phyloP scores from a whole-genome alignment of 495 filamentous ascomycete genomes.

The Melanomma pulvis-pyrius region DNA sequence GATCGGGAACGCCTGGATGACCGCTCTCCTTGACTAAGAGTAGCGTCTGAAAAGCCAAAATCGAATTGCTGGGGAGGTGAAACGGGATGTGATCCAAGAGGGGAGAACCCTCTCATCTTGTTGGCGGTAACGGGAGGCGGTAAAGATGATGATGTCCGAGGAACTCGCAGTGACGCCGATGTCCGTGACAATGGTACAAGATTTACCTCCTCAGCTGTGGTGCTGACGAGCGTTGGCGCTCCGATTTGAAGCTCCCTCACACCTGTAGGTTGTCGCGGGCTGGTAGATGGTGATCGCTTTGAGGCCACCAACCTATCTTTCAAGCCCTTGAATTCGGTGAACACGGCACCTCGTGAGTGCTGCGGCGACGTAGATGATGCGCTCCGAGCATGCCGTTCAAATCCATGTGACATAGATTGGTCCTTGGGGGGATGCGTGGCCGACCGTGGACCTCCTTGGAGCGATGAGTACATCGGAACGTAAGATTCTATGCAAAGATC shows the following conservation, averaged over 20 bases:
- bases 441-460: constrained; percentile 8
- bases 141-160: constrained; percentile 4
- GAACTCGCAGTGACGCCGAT: constrained; percentile 5
- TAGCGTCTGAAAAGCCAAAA: constrained; percentile 9
- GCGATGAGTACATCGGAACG: constrained; percentile 6
- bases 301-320: constrained; percentile 14
- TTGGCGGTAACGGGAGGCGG: neutral
- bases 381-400: constrained; percentile 19
- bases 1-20: neutral
- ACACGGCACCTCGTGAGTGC: neutral
- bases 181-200: constrained; percentile 18
- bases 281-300: constrained; percentile 15
- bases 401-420: constrained; percentile 14
- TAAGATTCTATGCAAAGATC: constrained; percentile 21
- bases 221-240: constrained; percentile 24
- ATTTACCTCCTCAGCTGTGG: constrained; percentile 27
- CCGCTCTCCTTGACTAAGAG: neutral
- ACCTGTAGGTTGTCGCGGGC: constrained; percentile 6
- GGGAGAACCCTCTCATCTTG: constrained; percentile 22
- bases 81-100: constrained; percentile 33
- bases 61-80: constrained; percentile 10
- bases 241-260: constrained; percentile 29
- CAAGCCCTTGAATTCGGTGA: constrained; percentile 21
- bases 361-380: constrained; percentile 18
- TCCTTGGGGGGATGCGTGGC: constrained; percentile 14